Evolutionary conservation across 352 stramenopile genomes (phyloP), one percentile per base, ranked within the genome.

Genomic region (Globisporangium solare): DNA sequence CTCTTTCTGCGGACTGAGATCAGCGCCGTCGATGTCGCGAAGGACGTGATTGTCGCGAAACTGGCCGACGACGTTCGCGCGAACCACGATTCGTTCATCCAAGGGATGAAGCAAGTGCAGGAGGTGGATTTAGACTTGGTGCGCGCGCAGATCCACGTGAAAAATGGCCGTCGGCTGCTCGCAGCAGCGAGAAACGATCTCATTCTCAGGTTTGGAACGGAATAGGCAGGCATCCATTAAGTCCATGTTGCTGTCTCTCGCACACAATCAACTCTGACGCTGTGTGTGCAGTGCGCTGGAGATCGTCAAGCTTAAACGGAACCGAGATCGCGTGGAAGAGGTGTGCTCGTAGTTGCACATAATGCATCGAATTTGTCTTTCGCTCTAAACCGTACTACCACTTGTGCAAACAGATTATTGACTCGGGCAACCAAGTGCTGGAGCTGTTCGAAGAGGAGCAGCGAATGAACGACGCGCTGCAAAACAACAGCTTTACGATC

Each of bases 61-160:
- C 59, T 95, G n/a, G 82, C 87, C n/a, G 80, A 92, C 39, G 81
- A 94, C 15, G 83, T 95, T 47, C 86, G 82, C 3, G 70, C 70
- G 8, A 94, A 95, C 47, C 79, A 92, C 56, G 77, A 73, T 45
- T 68, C 82, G 32, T 77, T 95, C 22, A 91, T 94, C 54, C 71
- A 93, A 61, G 86, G 86, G 17, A 92, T 95, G 80, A 92, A 88
- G 41, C 79, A 90, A 24, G 86, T 95, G 45, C 82, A 95, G 45
- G 84, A 95, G 35, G 86, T 95, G 21, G 86, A 95, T 62, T 60
- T 95, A 18, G 83, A 95, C 57, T 68, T 95, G 31, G 73, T 92
- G 47, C 75, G 81, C 40, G 84, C 86, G 20, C 81, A 93, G 55
- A 94, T 95, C 41, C 86, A 95, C 54, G 86, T 95, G 43, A 95